These are phyloP conservation scores for Cryphonectria japonica DNA, from an alignment of 2,329 filamentous ascomycete genomes.

Conservation along the genomic window DNA sequence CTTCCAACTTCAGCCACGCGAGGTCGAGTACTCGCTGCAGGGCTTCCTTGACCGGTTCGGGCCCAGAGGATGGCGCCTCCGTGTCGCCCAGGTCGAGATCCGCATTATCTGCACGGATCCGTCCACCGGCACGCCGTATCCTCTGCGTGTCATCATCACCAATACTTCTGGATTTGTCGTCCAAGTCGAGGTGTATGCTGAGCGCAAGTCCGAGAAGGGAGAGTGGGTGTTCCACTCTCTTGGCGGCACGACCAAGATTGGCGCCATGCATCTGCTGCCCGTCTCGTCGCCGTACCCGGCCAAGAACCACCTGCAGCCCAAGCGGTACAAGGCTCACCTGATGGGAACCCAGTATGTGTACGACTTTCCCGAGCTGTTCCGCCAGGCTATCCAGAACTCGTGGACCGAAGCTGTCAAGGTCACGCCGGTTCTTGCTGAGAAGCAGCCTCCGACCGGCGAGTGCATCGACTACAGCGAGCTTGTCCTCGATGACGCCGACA, in stretches of 20 bases:
- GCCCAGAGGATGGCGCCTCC: slow-evolving; percentile 90
- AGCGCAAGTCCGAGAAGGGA: slow-evolving; percentile 96
- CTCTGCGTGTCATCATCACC: slow-evolving; percentile 92
- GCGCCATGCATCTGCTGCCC: slow-evolving; percentile 89
- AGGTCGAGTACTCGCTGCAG: slow-evolving; percentile 90
- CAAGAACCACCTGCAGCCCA: slow-evolving; percentile 98
- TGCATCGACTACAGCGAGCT: slow-evolving; percentile 95
- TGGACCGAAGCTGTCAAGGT: slow-evolving; percentile 79
- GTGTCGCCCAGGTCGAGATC: slow-evolving; percentile 96
- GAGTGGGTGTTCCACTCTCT: slow-evolving; percentile 99
- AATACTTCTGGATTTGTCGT: slow-evolving; percentile 99
- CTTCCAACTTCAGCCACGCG: slow-evolving; percentile 85
- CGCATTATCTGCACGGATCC: slow-evolving; percentile 97
- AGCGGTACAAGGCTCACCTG: slow-evolving; percentile 98
- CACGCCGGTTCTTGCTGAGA: slow-evolving; percentile 73
- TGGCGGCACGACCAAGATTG: slow-evolving; percentile 91
- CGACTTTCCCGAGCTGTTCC: slow-evolving; percentile 99
- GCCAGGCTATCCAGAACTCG: slow-evolving; percentile 94
- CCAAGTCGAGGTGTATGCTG: slow-evolving; percentile 95
- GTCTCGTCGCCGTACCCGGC: slow-evolving; percentile 93
- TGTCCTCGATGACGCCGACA: slow-evolving; percentile 92
- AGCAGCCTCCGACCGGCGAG: slow-evolving; percentile 83
- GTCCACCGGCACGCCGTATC: slow-evolving; percentile 79
- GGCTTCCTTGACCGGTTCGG: slow-evolving; percentile 97
- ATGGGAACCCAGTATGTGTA: slow-evolving; percentile 99